These are phyloP conservation scores for Gossypium thurberi DNA, from an alignment of 345 rosid species.

Conservation along the genomic window DNA sequence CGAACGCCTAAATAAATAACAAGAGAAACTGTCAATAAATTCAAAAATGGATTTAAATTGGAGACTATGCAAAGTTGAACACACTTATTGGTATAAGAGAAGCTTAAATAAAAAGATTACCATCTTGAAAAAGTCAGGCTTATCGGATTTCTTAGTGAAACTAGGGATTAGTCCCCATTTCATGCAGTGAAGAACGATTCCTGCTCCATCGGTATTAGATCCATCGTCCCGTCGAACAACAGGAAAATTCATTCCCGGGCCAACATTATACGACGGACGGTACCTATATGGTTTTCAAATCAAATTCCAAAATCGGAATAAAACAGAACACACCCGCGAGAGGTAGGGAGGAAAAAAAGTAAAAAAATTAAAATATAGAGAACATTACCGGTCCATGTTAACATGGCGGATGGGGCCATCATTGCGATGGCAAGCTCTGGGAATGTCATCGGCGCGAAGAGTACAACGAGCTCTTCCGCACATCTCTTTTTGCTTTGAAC, in stretches of 20 bases:
- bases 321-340: neutral
- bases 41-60: neutral
- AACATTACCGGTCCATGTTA: slow-evolving; percentile 47
- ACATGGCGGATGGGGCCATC: slow-evolving; percentile 32
- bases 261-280: slow-evolving; percentile 67
- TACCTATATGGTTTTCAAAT: slow-evolving; percentile 36
- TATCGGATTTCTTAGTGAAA: slow-evolving; percentile 70
- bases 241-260: slow-evolving; percentile 68
- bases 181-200: slow-evolving; percentile 66
- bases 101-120: slow-evolving; percentile 21
- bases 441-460: slow-evolving; percentile 55
- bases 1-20: neutral
- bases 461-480: slow-evolving; percentile 86
- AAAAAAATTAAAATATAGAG: neutral
- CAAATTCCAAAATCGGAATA: neutral
- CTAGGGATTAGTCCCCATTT: slow-evolving; percentile 86
- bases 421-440: slow-evolving; percentile 59
- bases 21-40: neutral
- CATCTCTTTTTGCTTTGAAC: slow-evolving; percentile 28
- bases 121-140: slow-evolving; percentile 83
- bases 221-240: slow-evolving; percentile 55
- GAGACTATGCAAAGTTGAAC: neutral
- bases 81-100: neutral
- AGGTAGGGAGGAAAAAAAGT: neutral
- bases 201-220: slow-evolving; percentile 25